Evolutionary conservation across 768 basidiomycete species (phyloP), one percentile per base, ranked within the genome.

Genomic region (Boletus bicolor): DNA sequence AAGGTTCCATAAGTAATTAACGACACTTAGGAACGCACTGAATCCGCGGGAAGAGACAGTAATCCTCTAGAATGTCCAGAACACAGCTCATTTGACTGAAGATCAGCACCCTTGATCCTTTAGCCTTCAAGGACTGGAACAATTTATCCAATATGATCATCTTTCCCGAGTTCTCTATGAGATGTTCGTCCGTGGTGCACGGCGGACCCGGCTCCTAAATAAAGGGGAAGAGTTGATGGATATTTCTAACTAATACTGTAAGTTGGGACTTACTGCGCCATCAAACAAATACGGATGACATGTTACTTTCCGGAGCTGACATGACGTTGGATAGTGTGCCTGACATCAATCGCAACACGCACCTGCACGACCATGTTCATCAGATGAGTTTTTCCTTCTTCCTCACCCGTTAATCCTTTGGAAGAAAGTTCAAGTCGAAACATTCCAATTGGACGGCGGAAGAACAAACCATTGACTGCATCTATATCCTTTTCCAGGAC

Each of bases 361-460:
- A 91, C 82, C 80, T 99, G 97, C 97, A 98, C 98, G 57, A 98
- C 97, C 80, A 99, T 94, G 69, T 98, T 99, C 87, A 98, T 93
- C 49, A 98, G 72, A 35, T 96, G 78, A 5, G 95, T 98, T 77
- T 98, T 99, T 53, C 96, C 96, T 70, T 99, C 97, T 69, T 98
- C 98, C 81, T 97, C 98, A 8, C 95, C 93, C 2, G 92, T 91
- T 34, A 94, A 76, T 39, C 92, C 91, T 91, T 57, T 10, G 1
- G n/a, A 12, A 21, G 3, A 28, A 38, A 4, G 2, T 56, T 52
- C 37, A 56, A 44, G 46, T 34, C 44, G 26, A 42, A 19, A 9
- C 4, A 30, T 37, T 32, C 1, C 11, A 9, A 46, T 7, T 17
- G 28, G 9, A 17, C 12, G 12, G 28, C 2, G 11, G 35, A 37